These are phyloP conservation scores for Gossypium longicalyx DNA, from an alignment of 345 rosid species.

Conservation along the genomic window DNA sequence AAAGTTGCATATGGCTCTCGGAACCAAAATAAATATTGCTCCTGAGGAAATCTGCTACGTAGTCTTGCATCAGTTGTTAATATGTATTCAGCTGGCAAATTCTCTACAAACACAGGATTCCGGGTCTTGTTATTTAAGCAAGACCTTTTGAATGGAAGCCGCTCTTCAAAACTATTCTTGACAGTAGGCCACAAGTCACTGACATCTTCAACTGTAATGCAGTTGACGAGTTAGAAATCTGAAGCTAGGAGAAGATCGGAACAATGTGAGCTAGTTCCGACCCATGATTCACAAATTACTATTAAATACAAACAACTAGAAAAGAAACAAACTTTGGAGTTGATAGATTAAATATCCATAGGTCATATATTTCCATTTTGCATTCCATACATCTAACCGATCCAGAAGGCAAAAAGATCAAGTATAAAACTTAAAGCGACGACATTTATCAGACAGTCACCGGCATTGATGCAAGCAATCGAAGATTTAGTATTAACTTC, in stretches of 20 bases:
- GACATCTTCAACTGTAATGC: constrained; percentile 81
- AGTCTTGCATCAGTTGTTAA: constrained; percentile 87
- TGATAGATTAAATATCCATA: not conserved
- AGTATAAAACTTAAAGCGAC: not conserved
- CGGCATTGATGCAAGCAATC: not conserved
- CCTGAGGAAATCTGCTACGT: constrained; percentile 88
- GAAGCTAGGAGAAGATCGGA: not conserved
- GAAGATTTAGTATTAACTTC: not conserved
- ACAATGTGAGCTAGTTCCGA: not conserved
- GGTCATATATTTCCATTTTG: not conserved
- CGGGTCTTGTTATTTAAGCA: constrained; percentile 83
- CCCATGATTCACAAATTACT: not conserved
- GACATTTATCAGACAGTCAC: not conserved
- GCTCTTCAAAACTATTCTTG: constrained; percentile 63
- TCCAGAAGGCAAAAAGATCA: not conserved
- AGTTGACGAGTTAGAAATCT: not conserved
- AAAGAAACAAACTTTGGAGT: not conserved
- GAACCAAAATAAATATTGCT: constrained; percentile 81
- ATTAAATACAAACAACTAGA: not conserved
- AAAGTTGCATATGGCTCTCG: constrained; percentile 90
- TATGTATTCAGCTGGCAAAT: constrained; percentile 74
- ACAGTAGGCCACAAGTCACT: constrained; percentile 87
- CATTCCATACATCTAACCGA: not conserved
- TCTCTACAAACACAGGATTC: constrained; percentile 72
- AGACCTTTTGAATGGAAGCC: constrained; percentile 65